These are phyloP conservation scores for Cinnamomum chago DNA, from an alignment of 164 flowering plant genomes.

Conservation along the genomic window DNA sequence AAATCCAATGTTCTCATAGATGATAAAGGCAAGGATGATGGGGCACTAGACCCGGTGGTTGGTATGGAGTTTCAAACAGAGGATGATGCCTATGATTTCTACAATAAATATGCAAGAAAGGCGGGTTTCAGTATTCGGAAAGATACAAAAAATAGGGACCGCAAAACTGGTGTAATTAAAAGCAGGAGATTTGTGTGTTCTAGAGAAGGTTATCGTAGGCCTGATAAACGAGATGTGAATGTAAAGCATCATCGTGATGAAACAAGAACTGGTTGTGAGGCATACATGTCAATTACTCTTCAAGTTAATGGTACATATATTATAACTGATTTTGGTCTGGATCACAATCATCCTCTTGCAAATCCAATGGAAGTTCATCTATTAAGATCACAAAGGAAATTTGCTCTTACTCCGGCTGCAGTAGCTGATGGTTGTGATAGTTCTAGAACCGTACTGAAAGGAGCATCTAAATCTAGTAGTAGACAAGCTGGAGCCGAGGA, in stretches of 20 bases:
- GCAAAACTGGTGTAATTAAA: neutral
- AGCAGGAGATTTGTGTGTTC: conserved; percentile 9
- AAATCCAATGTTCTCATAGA: neutral
- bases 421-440: neutral
- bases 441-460: neutral
- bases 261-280: conserved; percentile 15
- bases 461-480: neutral
- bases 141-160: neutral
- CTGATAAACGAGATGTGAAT: conserved; percentile 1
- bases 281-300: conserved; percentile 3
- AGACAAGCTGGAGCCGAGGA: neutral
- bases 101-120: conserved; percentile 11
- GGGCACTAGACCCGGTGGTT: neutral
- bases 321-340: conserved; percentile 2
- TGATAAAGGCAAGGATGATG: neutral
- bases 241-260: conserved; percentile 7
- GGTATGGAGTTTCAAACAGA: conserved; percentile 8
- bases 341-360: conserved; percentile 13
- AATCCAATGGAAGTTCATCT: conserved; percentile 10
- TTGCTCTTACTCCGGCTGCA: neutral
- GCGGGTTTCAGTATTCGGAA: conserved; percentile 13
- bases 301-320: conserved; percentile 7
- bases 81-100: conserved; percentile 13
- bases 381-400: conserved; percentile 15
- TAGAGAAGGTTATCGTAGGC: conserved; percentile 11